A percentile compares a stretch with the other conserved stretches of the same genome.
Conservation (phyloP, 345 rosid genomes). For the Gossypium sturtianum region DNA sequence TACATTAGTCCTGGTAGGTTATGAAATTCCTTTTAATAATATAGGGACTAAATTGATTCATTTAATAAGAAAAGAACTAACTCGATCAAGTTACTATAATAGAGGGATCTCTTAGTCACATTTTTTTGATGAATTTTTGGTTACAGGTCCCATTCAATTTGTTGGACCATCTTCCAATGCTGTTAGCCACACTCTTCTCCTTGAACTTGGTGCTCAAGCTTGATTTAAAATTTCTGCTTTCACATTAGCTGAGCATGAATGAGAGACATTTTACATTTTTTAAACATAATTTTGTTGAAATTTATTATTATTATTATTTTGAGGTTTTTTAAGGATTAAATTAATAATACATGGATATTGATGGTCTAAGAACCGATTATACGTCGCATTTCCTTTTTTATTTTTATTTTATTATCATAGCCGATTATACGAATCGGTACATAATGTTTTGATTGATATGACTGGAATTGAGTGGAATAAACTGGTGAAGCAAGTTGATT, state of each 20-base stretch:
- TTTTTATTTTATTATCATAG: not conserved
- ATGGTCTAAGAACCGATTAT: not conserved
- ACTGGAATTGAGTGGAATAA: too few relatives aligned
- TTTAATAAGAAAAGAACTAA: too few relatives aligned
- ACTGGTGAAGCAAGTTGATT: too few relatives aligned
- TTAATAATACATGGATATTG: not conserved
- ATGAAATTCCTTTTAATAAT: not conserved
- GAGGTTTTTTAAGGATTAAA: not conserved
- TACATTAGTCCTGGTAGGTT: slow-evolving; percentile 93
- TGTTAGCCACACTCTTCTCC: slow-evolving; percentile 55
- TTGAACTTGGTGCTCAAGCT: slow-evolving; percentile 69
- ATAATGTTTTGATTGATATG: too few relatives aligned
- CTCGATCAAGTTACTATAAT: too few relatives aligned
- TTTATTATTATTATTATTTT: not conserved
- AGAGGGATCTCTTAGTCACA: too few relatives aligned
- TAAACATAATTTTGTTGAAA: not conserved
- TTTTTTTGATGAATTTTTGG: not conserved
- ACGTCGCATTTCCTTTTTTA: not conserved
- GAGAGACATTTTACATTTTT: not conserved
- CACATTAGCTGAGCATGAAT: not conserved
- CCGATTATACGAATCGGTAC: too few relatives aligned
- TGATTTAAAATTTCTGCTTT: not conserved
- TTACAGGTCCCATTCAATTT: slow-evolving; percentile 88
- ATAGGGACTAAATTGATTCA: too few relatives aligned
- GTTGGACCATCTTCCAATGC: slow-evolving; percentile 63